Evolutionary conservation across 345 rosid genomes (phyloP).

Genomic region (Populus ilicifolia): DNA sequence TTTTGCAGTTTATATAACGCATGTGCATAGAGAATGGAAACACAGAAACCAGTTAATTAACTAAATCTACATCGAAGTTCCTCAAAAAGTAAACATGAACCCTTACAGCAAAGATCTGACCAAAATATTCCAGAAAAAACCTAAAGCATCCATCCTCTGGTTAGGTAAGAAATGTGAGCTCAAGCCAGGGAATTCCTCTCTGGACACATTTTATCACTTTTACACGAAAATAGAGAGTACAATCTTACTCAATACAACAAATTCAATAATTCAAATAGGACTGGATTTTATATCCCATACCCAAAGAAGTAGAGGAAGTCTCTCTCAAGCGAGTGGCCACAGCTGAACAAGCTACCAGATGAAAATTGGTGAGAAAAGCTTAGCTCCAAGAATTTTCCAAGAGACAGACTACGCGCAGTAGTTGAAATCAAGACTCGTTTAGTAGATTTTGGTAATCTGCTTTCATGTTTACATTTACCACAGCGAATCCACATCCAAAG

Average conservation of each 20-base stretch:
- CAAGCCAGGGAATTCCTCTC: not conserved
- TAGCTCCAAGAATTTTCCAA: slow-evolving; percentile 94
- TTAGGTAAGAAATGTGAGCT: not conserved
- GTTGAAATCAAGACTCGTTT: slow-evolving; percentile 75
- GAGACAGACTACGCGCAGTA: slow-evolving; percentile 74
- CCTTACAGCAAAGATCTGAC: not conserved
- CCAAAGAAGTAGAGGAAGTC: slow-evolving; percentile 94
- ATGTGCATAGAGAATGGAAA: not conserved
- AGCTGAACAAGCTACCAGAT: slow-evolving; percentile 43
- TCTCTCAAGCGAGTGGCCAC: slow-evolving; percentile 77
- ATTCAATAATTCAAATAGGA: not conserved
- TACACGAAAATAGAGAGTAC: not conserved
- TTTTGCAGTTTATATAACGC: not conserved
- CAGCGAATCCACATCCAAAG: slow-evolving; percentile 99
- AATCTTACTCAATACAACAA: not conserved
- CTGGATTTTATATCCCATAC: slow-evolving; percentile 35
- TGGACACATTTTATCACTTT: not conserved
- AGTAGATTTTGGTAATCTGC: slow-evolving; percentile 50
- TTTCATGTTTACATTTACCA: slow-evolving; percentile 60
- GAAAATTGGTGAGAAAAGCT: slow-evolving; percentile 58
- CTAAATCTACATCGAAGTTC: not conserved
- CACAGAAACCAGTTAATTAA: not conserved
- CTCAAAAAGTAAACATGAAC: not conserved
- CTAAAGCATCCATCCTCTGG: not conserved
- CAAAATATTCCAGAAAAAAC: not conserved